phyloP scores from a whole-genome alignment of 2,329 filamentous ascomycete species.

The Exophiala calicioides region DNA sequence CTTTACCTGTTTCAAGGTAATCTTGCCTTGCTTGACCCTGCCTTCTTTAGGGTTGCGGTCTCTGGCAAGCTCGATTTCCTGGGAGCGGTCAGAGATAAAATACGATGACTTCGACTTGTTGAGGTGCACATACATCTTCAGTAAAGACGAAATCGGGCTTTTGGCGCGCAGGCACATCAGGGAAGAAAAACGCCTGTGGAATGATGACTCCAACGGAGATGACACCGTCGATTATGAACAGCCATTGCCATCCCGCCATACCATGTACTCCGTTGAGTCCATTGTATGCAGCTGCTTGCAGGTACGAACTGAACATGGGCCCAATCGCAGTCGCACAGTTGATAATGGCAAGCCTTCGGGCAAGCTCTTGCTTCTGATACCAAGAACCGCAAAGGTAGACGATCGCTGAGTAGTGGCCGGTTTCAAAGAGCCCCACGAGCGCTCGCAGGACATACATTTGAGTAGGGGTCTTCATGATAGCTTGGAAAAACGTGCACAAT shows the following conservation, averaged over 20 bases:
- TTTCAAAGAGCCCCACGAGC: constrained; percentile 1
- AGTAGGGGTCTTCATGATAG: constrained; percentile 1
- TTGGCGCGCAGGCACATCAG: constrained; percentile 7
- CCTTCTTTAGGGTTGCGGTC: constrained; percentile 8
- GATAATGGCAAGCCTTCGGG: constrained; percentile 3
- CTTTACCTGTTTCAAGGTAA: constrained; percentile 2
- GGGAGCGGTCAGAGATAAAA: not conserved
- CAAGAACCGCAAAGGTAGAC: constrained; percentile 4
- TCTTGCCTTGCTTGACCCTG: constrained; percentile 1
- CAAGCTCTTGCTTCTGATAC: constrained; percentile 6
- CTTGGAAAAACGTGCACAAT: constrained; percentile 2
- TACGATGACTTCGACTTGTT: not conserved
- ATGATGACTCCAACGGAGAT: constrained; percentile 30
- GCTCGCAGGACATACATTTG: constrained; percentile 5
- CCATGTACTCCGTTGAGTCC: constrained; percentile 53
- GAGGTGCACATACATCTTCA: not conserved
- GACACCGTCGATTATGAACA: constrained; percentile 41
- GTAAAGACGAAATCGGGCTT: constrained; percentile 4
- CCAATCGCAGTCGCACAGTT: constrained; percentile 4
- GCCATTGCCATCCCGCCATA: constrained; percentile 47
- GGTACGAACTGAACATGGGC: constrained; percentile 57
- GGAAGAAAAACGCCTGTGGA: constrained; percentile 1
- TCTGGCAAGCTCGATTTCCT: constrained; percentile 4
- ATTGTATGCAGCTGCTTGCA: constrained; percentile 57
- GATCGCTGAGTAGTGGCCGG: constrained; percentile 6